phyloP scores from a whole-genome alignment of 345 rosid genomes.

The Excoecaria agallocha region DNA sequence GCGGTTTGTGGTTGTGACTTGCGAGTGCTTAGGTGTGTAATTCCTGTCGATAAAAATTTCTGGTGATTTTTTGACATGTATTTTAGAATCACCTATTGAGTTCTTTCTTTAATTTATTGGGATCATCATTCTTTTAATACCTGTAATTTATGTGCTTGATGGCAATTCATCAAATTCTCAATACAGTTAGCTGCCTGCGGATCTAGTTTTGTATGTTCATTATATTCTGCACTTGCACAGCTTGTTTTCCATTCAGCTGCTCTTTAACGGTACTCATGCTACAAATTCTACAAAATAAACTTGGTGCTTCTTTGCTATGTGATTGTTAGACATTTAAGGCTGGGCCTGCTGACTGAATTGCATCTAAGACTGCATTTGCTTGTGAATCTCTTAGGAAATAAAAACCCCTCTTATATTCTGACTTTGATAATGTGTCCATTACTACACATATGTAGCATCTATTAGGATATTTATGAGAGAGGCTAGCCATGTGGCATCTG shows the following conservation, averaged over 20 bases:
- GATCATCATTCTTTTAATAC: conserved; percentile 45
- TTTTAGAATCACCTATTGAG: conserved; percentile 12
- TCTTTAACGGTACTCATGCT: not conserved
- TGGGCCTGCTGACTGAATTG: not conserved
- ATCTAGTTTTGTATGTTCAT: not conserved
- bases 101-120: conserved; percentile 29
- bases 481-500: not conserved
- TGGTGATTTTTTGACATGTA: conserved; percentile 33
- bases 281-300: no score
- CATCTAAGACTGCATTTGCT: not conserved
- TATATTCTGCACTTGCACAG: not conserved
- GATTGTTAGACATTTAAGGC: conserved; percentile 7
- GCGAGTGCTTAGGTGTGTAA: conserved; percentile 37
- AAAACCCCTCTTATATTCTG: not conserved
- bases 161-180: conserved; percentile 32
- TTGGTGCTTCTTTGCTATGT: not conserved
- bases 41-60: conserved; percentile 31
- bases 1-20: conserved; percentile 32
- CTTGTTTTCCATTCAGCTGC: not conserved
- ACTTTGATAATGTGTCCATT: not conserved
- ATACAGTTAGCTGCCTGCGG: conserved; percentile 24
- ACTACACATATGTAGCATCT: not conserved
- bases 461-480: not conserved
- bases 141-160: conserved; percentile 31
- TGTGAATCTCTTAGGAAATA: not conserved